A percentile compares a stretch with the other conserved stretches of the same genome.
Evolutionary conservation across 2,329 filamentous ascomycete genomes (phyloP).

Genomic region (Ascochyta lentis): DNA sequence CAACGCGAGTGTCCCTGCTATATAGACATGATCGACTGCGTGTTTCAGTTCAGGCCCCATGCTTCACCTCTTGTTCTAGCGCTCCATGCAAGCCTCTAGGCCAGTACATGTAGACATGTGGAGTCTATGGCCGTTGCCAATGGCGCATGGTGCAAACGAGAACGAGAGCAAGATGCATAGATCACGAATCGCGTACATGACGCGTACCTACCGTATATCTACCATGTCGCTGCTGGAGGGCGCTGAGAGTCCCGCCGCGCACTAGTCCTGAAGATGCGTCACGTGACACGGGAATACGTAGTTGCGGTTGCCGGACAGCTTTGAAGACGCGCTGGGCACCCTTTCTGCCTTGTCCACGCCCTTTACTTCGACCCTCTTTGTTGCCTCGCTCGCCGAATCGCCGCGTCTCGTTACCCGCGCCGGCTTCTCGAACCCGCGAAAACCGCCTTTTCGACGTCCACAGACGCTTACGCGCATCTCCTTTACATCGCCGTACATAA

Average conservation of each 20-base stretch:
- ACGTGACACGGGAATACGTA: slow-evolving; percentile 14
- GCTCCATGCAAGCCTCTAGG: slow-evolving; percentile 19
- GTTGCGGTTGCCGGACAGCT: slow-evolving; percentile 24
- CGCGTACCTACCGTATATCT: slow-evolving; percentile 3
- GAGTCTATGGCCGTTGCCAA: background rate
- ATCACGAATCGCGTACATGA: slow-evolving; percentile 7
- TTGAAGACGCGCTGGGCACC: slow-evolving; percentile 30
- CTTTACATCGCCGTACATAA: slow-evolving; percentile 37
- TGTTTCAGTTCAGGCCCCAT: slow-evolving; percentile 28
- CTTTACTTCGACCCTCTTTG: slow-evolving; percentile 24
- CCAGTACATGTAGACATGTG: slow-evolving; percentile 10
- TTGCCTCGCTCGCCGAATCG: slow-evolving; percentile 24
- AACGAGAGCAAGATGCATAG: background rate
- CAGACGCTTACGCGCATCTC: slow-evolving; percentile 30
- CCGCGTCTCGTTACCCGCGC: slow-evolving; percentile 17
- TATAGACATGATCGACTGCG: slow-evolving; percentile 18
- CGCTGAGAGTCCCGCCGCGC: background rate
- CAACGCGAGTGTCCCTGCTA: slow-evolving; percentile 10
- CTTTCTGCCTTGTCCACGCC: slow-evolving; percentile 26
- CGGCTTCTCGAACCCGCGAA: slow-evolving; percentile 18
- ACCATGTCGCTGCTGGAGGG: slow-evolving; percentile 1
- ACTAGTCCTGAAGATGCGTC: background rate
- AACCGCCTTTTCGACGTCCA: slow-evolving; percentile 16
- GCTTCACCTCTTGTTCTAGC: slow-evolving; percentile 31
- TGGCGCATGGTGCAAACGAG: background rate